Percentiles rank a stretch among this genome's conserved stretches.
Evolutionary conservation across 805 yeast genomes (phyloP).

Genomic region (Barnettozyma vustinii): DNA sequence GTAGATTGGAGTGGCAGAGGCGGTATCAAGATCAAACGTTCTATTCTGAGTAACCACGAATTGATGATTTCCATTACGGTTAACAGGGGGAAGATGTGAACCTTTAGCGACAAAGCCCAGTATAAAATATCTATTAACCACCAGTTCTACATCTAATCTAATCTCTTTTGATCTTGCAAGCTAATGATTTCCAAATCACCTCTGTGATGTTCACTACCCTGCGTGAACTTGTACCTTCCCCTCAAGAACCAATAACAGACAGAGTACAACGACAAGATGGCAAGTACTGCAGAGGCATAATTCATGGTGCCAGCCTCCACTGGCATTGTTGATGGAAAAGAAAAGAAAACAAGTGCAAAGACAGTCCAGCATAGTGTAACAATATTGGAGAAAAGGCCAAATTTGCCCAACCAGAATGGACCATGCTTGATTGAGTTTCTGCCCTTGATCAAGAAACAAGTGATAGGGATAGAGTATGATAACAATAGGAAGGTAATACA

Average conservation of each 20-base stretch:
- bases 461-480: constrained; percentile 52
- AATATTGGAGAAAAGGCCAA: constrained; percentile 46
- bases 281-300: constrained; percentile 53
- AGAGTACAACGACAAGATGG: constrained; percentile 37
- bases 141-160: too few species aligned
- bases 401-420: constrained; percentile 57
- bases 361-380: constrained; percentile 51
- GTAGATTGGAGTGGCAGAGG: too few species aligned
- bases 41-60: too few species aligned
- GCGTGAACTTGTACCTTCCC: background rate
- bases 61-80: too few species aligned
- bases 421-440: constrained; percentile 52
- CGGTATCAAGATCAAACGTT: too few species aligned
- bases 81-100: too few species aligned
- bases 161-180: background rate
- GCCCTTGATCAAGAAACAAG: constrained; percentile 41
- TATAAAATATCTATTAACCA: too few species aligned
- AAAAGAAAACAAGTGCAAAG: constrained; percentile 54
- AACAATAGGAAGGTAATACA: constrained; percentile 51
- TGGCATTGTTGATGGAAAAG: constrained; percentile 62
- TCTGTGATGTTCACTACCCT: background rate
- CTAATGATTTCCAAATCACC: background rate
- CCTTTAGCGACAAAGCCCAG: too few species aligned
- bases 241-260: constrained; percentile 46
- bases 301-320: constrained; percentile 58